A percentile compares a stretch with the other conserved stretches of the same genome.
Conservation (phyloP, 75 land plant genomes). For the Pinus albicaulis region DNA sequence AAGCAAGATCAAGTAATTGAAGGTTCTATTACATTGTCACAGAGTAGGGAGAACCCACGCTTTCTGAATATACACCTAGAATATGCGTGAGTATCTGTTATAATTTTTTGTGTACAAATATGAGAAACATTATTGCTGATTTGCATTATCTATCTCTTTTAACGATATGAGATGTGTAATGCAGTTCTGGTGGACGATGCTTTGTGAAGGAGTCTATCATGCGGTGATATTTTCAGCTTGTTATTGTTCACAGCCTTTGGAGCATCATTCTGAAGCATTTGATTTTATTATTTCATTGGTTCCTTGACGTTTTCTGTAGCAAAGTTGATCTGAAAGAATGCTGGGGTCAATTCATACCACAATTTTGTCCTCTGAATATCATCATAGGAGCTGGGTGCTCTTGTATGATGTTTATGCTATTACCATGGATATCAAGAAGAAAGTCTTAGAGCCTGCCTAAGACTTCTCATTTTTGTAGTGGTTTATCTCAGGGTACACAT, state of each 20-base stretch:
- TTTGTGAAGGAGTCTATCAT: slow-evolving; percentile 78
- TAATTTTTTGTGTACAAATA: not conserved
- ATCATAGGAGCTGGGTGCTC: not conserved
- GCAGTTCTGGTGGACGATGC: slow-evolving; percentile 66
- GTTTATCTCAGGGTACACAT: not conserved
- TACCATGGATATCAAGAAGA: not conserved
- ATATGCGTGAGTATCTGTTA: slow-evolving; percentile 57
- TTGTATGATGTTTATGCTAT: not conserved
- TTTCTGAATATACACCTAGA: slow-evolving; percentile 88
- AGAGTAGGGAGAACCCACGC: slow-evolving; percentile 85
- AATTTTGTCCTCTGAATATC: slow-evolving; percentile 8
- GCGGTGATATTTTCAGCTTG: slow-evolving; percentile 35
- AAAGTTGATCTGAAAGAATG: not conserved
- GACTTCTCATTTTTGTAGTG: not conserved
- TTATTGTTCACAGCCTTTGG: not conserved
- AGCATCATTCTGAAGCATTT: not conserved
- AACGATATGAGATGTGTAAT: not conserved
- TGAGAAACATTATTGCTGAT: not conserved
- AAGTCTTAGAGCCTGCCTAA: not conserved
- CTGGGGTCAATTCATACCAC: not conserved
- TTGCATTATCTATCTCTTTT: not conserved
- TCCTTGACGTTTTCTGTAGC: not conserved
- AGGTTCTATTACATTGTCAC: slow-evolving; percentile 77
- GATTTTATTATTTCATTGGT: not conserved
- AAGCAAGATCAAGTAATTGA: slow-evolving; percentile 87